Evolutionary conservation across 192 early-diverging fungal species (phyloP).

Genomic region (Coemansia sp.): DNA sequence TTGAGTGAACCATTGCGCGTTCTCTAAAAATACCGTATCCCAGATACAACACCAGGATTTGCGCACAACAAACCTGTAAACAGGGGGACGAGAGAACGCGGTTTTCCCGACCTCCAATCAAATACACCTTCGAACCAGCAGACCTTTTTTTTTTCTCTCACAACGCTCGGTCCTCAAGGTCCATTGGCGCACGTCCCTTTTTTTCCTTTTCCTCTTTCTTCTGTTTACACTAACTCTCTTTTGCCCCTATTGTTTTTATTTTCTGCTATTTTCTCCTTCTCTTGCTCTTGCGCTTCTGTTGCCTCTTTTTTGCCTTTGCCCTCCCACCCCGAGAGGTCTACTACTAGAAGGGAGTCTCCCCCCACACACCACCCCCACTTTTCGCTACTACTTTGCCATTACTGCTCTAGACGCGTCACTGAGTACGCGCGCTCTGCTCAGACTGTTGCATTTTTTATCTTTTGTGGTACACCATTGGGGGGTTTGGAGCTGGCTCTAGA

Average conservation of each 20-base stretch:
- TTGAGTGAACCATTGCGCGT: too few species aligned
- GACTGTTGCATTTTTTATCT: too few species aligned
- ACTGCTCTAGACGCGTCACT: background rate
- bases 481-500: slow-evolving; percentile 1
- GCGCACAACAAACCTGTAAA: background rate
- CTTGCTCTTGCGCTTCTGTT: background rate
- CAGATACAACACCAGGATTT: background rate
- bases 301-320: too few species aligned
- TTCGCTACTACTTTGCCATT: background rate
- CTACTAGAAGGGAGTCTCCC: background rate
- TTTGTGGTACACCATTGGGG: too few species aligned
- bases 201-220: background rate
- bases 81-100: background rate
- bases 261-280: background rate
- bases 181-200: background rate
- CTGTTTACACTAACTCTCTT: background rate
- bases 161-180: background rate
- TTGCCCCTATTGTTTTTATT: background rate
- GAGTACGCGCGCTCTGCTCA: background rate
- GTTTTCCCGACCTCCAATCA: background rate
- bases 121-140: background rate
- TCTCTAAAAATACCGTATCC: background rate
- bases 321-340: too few species aligned
- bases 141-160: background rate
- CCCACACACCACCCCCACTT: background rate